phyloP scores from a whole-genome alignment of 306 rosid species.

The Castanea crenata region DNA sequence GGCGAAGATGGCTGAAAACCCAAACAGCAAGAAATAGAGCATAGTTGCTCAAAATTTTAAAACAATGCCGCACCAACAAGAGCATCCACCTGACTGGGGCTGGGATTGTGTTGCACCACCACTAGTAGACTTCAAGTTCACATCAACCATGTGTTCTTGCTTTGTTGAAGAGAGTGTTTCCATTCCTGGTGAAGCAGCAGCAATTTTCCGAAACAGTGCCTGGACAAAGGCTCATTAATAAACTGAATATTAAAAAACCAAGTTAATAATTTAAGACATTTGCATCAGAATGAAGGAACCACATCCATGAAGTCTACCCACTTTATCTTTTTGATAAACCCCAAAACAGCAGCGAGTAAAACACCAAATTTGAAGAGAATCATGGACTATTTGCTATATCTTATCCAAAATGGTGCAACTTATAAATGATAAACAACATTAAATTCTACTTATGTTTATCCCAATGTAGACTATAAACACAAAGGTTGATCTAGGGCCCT shows the following conservation, averaged over 20 bases:
- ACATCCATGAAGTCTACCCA: background rate
- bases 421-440: background rate
- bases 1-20: constrained; percentile 17
- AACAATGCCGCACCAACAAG: constrained; percentile 28
- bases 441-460: background rate
- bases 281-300: background rate
- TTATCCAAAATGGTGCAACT: background rate
- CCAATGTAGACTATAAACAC: background rate
- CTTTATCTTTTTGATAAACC: background rate
- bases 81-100: constrained; percentile 37
- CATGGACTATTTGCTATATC: background rate
- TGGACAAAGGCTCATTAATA: constrained; percentile 24
- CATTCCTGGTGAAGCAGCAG: constrained; percentile 55
- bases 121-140: constrained; percentile 38
- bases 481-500: background rate
- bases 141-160: constrained; percentile 52
- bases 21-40: constrained; percentile 18
- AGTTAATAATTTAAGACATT: background rate
- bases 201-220: constrained; percentile 48
- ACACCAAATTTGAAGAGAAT: background rate
- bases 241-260: background rate
- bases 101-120: constrained; percentile 27
- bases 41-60: constrained; percentile 16
- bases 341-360: background rate
- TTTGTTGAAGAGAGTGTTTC: constrained; percentile 44